phyloP scores from a whole-genome alignment of 208 protist species.

The Zelonia costaricensis region DNA sequence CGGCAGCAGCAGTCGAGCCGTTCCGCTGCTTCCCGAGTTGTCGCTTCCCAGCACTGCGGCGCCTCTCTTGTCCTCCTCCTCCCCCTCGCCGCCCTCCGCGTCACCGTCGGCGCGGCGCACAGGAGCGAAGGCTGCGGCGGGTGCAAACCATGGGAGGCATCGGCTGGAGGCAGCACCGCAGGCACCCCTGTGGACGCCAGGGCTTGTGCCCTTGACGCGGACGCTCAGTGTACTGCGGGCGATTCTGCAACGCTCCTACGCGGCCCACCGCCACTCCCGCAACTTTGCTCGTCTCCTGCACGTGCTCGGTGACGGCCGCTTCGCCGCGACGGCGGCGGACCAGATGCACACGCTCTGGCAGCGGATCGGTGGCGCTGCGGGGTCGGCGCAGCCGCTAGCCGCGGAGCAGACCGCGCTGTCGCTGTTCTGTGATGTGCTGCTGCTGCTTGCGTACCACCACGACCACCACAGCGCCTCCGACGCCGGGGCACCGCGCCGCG shows the following conservation, averaged over 20 bases:
- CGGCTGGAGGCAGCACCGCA: background rate
- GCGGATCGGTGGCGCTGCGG: background rate
- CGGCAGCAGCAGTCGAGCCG: background rate
- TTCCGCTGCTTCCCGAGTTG: background rate
- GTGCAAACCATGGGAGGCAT: no score
- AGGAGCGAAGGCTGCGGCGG: no score
- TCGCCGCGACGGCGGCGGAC: constrained; percentile 1
- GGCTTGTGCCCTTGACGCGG: background rate
- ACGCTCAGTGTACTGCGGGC: constrained; percentile 6
- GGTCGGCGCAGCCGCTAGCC: background rate
- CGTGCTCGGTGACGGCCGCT: constrained; percentile 17
- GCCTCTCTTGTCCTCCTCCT: background rate
- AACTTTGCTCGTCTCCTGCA: constrained; percentile 7
- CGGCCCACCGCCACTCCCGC: constrained; percentile 2
- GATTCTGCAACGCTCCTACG: constrained; percentile 9
- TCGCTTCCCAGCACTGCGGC: background rate
- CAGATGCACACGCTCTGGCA: constrained; percentile 19
- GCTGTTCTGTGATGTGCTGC: constrained; percentile 28
- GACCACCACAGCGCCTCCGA: background rate
- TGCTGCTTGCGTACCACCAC: constrained; percentile 15
- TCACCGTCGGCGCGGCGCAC: no score
- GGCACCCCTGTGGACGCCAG: background rate
- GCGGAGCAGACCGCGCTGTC: constrained; percentile 6
- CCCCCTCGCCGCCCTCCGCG: no score
- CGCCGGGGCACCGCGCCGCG: background rate